These are phyloP conservation scores for Fusarium pseudocircinatum DNA, from an alignment of 2,329 filamentous ascomycete genomes.

Conservation along the genomic window DNA sequence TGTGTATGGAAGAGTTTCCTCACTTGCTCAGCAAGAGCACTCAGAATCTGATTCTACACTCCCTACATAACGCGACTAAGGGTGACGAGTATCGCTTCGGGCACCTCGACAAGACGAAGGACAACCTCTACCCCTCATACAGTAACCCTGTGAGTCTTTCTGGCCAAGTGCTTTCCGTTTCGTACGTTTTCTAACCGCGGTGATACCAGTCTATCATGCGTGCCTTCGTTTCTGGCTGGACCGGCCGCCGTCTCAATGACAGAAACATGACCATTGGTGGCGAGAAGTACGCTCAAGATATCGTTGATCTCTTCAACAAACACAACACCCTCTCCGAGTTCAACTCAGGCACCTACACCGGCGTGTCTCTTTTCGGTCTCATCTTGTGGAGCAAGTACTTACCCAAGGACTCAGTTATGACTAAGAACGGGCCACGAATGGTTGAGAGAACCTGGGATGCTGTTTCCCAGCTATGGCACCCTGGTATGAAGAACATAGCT, in stretches of 20 bases:
- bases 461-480: slow-evolving; percentile 64
- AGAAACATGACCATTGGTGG: slow-evolving; percentile 67
- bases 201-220: slow-evolving; percentile 62
- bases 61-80: slow-evolving; percentile 63
- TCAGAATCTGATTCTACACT: slow-evolving; percentile 59
- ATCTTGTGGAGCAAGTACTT: slow-evolving; percentile 70
- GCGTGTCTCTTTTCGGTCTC: slow-evolving; percentile 68
- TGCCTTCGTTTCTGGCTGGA: slow-evolving; percentile 69
- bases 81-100: slow-evolving; percentile 71
- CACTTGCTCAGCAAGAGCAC: slow-evolving; percentile 53
- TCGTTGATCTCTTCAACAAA: slow-evolving; percentile 65
- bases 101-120: slow-evolving; percentile 59
- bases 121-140: slow-evolving; percentile 71
- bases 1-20: slow-evolving; percentile 67
- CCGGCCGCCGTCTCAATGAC: slow-evolving; percentile 62
- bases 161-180: fast-evolving
- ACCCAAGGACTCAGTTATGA: slow-evolving; percentile 62
- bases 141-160: slow-evolving; percentile 59
- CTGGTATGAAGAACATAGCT: slow-evolving; percentile 67
- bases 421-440: slow-evolving; percentile 60
- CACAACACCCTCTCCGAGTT: slow-evolving; percentile 69
- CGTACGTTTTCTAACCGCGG: background rate
- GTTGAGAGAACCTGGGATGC: slow-evolving; percentile 63
- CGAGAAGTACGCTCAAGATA: slow-evolving; percentile 63
- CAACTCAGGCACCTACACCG: slow-evolving; percentile 70